Percentiles rank a stretch among this genome's conserved stretches.
Conservation (phyloP, 495 filamentous ascomycete species). For the Polyplosphaeria fusca region DNA sequence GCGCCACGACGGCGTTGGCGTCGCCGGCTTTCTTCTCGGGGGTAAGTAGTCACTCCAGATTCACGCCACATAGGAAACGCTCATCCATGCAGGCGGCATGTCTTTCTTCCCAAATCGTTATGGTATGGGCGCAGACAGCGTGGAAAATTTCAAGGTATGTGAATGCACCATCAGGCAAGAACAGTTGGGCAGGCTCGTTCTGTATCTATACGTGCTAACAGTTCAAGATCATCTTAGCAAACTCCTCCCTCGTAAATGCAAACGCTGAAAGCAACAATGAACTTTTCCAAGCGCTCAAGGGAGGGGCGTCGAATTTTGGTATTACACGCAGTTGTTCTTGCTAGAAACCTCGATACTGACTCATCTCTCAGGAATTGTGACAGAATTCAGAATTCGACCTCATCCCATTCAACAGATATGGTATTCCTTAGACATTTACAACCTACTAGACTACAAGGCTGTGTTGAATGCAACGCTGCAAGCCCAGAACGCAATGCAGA, state of each 20-base stretch:
- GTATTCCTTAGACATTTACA: too few relatives aligned
- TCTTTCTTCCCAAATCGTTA: conserved; percentile 31
- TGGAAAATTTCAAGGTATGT: conserved; percentile 40
- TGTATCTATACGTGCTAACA: too few relatives aligned
- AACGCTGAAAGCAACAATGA: conserved; percentile 35
- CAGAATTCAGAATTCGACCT: too few relatives aligned
- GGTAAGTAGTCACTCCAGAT: conserved; percentile 26
- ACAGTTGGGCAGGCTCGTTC: too few relatives aligned
- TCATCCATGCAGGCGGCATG: conserved; percentile 31
- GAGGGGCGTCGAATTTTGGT: conserved; percentile 46
- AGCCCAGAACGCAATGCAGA: too few relatives aligned
- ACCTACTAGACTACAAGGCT: too few relatives aligned
- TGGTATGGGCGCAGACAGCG: conserved; percentile 37
- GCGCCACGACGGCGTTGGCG: conserved; percentile 29
- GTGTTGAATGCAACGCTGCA: too few relatives aligned
- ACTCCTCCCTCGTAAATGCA: conserved; percentile 31
- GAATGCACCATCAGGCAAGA: too few relatives aligned
- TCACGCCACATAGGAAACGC: conserved; percentile 11
- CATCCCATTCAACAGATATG: too few relatives aligned
- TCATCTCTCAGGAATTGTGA: too few relatives aligned
- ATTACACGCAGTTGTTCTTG: too few relatives aligned
- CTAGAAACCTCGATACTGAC: too few relatives aligned
- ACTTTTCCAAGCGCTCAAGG: conserved; percentile 44
- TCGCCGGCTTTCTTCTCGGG: conserved; percentile 34
- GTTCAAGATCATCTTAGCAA: conserved; percentile 36